Evolutionary conservation across 202 grass and related monocot species (phyloP).

Genomic region (Digitaria exilis): DNA sequence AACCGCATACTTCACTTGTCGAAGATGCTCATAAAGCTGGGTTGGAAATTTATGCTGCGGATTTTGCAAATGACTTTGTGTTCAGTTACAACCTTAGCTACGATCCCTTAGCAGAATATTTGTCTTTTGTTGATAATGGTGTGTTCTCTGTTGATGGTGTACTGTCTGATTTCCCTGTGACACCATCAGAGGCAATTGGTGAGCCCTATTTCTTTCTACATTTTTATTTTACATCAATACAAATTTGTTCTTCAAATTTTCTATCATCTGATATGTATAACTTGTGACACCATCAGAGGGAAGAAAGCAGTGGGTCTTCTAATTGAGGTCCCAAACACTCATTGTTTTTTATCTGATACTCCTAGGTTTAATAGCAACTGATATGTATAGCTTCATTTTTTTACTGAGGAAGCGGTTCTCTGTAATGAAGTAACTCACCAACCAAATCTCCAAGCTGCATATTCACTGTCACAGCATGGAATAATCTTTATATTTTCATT

Average conservation of each 20-base stretch:
- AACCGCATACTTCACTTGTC: slow-evolving; percentile 65
- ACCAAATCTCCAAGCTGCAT: not conserved
- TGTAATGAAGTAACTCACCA: not conserved
- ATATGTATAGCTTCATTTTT: not conserved
- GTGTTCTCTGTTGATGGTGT: slow-evolving; percentile 90
- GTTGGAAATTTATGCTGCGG: slow-evolving; percentile 78
- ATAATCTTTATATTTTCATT: not conserved
- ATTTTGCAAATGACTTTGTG: slow-evolving; percentile 73
- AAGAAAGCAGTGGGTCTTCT: not conserved
- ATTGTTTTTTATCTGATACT: not conserved
- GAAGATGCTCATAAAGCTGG: slow-evolving; percentile 84
- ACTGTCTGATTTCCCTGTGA: slow-evolving; percentile 81
- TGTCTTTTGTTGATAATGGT: slow-evolving; percentile 77
- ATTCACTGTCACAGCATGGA: not conserved
- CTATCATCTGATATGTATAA: too few relatives aligned
- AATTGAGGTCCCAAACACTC: not conserved
- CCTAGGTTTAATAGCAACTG: not conserved
- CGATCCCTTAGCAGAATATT: slow-evolving; percentile 83
- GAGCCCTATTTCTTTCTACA: slow-evolving; percentile 29
- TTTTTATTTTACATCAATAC: not conserved
- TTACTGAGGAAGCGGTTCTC: not conserved
- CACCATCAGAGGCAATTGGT: slow-evolving; percentile 77
- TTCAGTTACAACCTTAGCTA: slow-evolving; percentile 92
- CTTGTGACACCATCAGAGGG: too few relatives aligned
- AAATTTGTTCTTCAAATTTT: not conserved